These are phyloP conservation scores for Sindora glabra DNA, from an alignment of 306 rosid species.

Conservation along the genomic window DNA sequence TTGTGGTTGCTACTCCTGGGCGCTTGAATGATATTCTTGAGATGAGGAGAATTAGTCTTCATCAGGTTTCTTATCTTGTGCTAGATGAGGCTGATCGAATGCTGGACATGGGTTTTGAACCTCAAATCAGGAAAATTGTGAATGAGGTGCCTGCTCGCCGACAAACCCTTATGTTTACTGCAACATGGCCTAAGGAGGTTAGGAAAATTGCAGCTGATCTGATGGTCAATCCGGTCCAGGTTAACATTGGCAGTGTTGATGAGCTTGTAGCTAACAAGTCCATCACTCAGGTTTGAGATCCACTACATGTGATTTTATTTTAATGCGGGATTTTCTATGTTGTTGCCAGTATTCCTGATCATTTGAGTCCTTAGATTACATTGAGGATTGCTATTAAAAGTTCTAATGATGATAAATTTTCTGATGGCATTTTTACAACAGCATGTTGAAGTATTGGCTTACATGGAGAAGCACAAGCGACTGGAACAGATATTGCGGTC, in stretches of 20 bases:
- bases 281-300: constrained; percentile 74
- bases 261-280: constrained; percentile 97
- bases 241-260: constrained; percentile 92
- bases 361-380: not conserved
- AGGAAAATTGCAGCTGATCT: constrained; percentile 97
- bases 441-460: constrained; percentile 79
- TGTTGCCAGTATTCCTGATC: not conserved
- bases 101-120: constrained; percentile 99
- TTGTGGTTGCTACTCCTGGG: constrained; percentile 99
- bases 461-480: constrained; percentile 74
- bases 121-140: constrained; percentile 96
- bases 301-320: not conserved
- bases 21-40: constrained; percentile 99
- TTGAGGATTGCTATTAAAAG: not conserved
- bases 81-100: constrained; percentile 98
- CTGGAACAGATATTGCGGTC: constrained; percentile 83
- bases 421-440: constrained; percentile 15
- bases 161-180: constrained; percentile 97
- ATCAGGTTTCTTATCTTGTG: constrained; percentile 88
- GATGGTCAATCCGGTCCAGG: constrained; percentile 86
- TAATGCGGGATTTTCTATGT: not conserved
- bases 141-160: constrained; percentile 90
- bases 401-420: not conserved
- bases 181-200: constrained; percentile 99
- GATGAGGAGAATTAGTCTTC: constrained; percentile 87